phyloP scores from a whole-genome alignment of 495 filamentous ascomycete genomes.

The Thermothielavioides terrestris region DNA sequence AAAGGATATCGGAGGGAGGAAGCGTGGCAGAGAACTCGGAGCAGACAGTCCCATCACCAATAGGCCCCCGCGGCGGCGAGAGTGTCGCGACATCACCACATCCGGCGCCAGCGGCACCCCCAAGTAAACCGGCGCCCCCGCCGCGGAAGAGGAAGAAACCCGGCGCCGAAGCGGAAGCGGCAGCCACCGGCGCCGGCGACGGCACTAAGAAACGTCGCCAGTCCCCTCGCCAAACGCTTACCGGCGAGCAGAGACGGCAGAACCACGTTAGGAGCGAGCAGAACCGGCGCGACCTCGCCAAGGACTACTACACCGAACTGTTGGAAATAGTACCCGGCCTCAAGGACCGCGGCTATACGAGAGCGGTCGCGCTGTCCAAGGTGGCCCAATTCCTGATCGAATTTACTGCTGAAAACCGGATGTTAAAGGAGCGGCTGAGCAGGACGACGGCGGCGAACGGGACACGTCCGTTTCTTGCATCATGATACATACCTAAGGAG shows the following conservation, averaged over 20 bases:
- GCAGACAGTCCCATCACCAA: constrained; percentile 46
- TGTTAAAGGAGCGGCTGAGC: too few species aligned
- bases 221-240: constrained; percentile 64
- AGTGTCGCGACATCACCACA: constrained; percentile 3
- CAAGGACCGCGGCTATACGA: constrained; percentile 61
- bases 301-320: constrained; percentile 67
- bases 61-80: constrained; percentile 28
- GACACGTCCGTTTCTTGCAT: too few species aligned
- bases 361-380: constrained; percentile 69
- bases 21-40: too few species aligned
- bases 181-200: not conserved
- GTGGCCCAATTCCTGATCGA: too few species aligned
- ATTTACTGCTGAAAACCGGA: too few species aligned
- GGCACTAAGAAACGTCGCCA: constrained; percentile 26
- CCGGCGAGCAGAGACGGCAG: constrained; percentile 72
- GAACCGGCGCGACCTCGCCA: constrained; percentile 70
- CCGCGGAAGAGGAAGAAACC: too few species aligned
- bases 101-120: too few species aligned
- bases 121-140: not conserved
- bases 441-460: too few species aligned
- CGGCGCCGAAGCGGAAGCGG: constrained; percentile 5
- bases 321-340: constrained; percentile 63
- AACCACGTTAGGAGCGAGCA: constrained; percentile 89
- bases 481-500: too few species aligned
- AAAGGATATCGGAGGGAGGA: too few species aligned